Conservation (phyloP, 2,329 filamentous ascomycete genomes). For the Knufia fluminis region DNA sequence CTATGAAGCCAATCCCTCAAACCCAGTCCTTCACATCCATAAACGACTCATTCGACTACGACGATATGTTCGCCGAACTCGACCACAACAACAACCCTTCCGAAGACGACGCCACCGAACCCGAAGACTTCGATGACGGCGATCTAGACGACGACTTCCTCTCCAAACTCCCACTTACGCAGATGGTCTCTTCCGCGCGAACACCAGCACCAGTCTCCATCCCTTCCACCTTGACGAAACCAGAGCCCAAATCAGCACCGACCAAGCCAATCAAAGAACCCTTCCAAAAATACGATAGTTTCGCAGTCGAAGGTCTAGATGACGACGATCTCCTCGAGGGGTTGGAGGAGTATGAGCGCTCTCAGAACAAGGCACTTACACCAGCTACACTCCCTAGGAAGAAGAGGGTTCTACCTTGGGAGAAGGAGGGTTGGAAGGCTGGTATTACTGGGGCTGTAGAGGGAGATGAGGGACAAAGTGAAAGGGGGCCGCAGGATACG, state of each 20-base stretch:
- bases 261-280: neutral
- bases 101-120: too few relatives aligned
- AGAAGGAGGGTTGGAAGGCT: neutral
- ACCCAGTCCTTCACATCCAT: neutral
- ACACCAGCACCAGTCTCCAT: neutral
- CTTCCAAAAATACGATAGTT: constrained; percentile 8
- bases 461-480: neutral
- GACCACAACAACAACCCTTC: too few relatives aligned
- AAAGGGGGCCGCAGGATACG: neutral
- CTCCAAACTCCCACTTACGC: neutral
- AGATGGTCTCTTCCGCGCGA: neutral
- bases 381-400: neutral
- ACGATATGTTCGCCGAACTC: constrained; percentile 5
- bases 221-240: neutral
- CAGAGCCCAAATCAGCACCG: neutral
- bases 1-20: neutral
- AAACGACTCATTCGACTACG: constrained; percentile 5
- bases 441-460: neutral
- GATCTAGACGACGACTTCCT: constrained; percentile 6
- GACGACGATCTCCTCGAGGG: constrained; percentile 6
- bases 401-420: constrained; percentile 5
- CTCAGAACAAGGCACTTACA: neutral
- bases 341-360: constrained; percentile 5
- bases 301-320: constrained; percentile 2
- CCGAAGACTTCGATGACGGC: constrained; percentile 6